These are phyloP conservation scores for Penicillium janthinellum DNA, from an alignment of 2,329 filamentous ascomycete species.

Conservation along the genomic window DNA sequence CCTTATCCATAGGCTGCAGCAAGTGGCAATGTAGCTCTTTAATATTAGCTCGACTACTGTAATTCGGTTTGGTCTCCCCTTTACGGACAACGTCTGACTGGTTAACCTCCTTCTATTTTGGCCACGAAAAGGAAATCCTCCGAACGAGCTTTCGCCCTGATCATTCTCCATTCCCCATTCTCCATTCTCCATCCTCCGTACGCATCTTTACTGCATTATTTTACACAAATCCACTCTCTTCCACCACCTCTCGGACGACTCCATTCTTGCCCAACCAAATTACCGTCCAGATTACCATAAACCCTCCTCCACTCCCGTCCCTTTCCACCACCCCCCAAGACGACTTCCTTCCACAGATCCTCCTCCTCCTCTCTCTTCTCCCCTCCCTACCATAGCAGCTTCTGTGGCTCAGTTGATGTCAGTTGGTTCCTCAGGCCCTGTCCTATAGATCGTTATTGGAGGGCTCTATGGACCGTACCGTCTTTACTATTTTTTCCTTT, in stretches of 20 bases:
- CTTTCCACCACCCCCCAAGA: not conserved
- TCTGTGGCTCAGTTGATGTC: conserved; percentile 26
- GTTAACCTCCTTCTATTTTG: not conserved
- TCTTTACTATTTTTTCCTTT: conserved; percentile 20
- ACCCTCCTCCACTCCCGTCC: not conserved
- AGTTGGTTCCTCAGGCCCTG: conserved; percentile 15
- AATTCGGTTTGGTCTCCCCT: not conserved
- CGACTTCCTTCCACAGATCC: not conserved
- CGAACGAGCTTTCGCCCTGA: not conserved
- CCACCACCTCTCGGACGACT: no score
- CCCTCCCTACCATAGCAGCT: conserved; percentile 4
- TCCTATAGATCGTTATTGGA: conserved; percentile 25
- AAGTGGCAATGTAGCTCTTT: not conserved
- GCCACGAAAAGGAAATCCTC: not conserved
- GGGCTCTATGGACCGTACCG: conserved; percentile 24
- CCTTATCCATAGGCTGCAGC: not conserved
- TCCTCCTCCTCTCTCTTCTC: conserved; percentile 5
- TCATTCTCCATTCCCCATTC: not conserved
- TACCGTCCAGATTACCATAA: not conserved
- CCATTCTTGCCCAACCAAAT: not conserved
- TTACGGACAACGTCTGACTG: not conserved
- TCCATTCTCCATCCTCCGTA: not conserved
- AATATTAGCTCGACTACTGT: not conserved
- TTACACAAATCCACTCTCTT: not conserved
- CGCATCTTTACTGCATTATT: not conserved